Evolutionary conservation across 1,284 basidiomycete genomes (phyloP), one percentile per base, ranked within the genome.

Genomic region (Malassezia nana): DNA sequence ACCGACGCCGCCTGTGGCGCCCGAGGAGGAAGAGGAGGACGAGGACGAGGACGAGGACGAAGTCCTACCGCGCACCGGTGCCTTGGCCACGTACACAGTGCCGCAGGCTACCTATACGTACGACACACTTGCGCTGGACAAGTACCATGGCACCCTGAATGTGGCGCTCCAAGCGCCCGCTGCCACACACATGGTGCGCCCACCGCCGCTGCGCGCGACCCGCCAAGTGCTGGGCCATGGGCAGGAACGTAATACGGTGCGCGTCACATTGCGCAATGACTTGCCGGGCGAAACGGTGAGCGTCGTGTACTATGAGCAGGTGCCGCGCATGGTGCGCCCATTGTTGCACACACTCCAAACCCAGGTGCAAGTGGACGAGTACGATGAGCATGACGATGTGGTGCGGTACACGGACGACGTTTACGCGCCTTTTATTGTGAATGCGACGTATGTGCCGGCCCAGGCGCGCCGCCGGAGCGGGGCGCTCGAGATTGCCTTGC

Each of bases 241-340:
- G 46, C 91, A 92, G 70, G 70, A 84, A 81, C 22, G 81, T 77
- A 88, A 88, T 1, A 78, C 80, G 24, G 81, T 98, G 15, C 79
- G 81, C 29, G 75, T 92, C 6, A 78, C 79, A 20, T 75, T 96
- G 45, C 78, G 74, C 13, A 95, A 95, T 71, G 79, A 82, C 48
- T 66, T 79, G 6, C 22, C 51, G 0, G 39, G 46, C 6, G 62
- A 72, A 0, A 69, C 79, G 1, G 74, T 84, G 28, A 76, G 79
- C 26, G 79, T 84, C 0, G 75, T 85, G 7, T 95, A 92, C 76
- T 80, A 89, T 48, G 94, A 98, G 75, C 85, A 86, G 1, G 83
- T 94, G 79, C 92, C 92, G 3, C 94, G 89, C 84, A 84, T 90
- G 68, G 79, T 96, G 45, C 84, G 86, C 59, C 84, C 88, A 43